Evolutionary conservation across 2,329 filamentous ascomycete species (phyloP).

Genomic region (Colletotrichum sp.): DNA sequence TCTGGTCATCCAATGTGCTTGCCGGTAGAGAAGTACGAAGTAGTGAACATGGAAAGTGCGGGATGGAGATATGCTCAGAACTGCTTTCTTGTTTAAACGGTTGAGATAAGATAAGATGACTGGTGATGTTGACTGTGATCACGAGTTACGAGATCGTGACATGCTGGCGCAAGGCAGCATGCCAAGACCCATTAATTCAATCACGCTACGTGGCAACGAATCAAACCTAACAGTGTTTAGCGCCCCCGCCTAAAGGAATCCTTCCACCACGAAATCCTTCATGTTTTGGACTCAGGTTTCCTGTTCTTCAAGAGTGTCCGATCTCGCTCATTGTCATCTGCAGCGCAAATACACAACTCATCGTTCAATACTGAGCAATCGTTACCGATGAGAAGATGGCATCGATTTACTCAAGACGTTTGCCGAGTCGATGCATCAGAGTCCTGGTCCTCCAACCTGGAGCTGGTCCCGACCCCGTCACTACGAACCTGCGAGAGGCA

Average conservation of each 20-base stretch:
- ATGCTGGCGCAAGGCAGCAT: not conserved
- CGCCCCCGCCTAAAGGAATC: not conserved
- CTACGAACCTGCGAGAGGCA: not conserved
- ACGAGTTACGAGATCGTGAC: not conserved
- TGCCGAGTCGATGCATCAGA: not conserved
- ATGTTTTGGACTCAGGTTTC: not conserved
- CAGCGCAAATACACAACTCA: not conserved
- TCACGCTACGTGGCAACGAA: not conserved
- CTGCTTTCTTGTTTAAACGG: not conserved
- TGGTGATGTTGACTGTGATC: not conserved
- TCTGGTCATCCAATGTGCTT: not conserved
- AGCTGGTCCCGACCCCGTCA: not conserved
- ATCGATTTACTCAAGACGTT: not conserved
- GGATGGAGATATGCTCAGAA: not conserved
- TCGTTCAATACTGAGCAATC: fast-evolving
- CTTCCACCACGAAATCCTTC: not conserved
- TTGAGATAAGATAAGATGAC: not conserved
- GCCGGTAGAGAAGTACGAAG: not conserved
- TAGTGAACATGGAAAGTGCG: not conserved
- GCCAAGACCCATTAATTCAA: not conserved
- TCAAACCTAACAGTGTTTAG: not conserved
- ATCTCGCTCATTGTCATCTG: not conserved
- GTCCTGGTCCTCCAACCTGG: not conserved
- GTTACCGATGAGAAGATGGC: not conserved
- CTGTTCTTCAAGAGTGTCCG: not conserved